These are phyloP conservation scores for Pseudonectria foliicola DNA, from an alignment of 2,329 filamentous ascomycete genomes.

Conservation along the genomic window DNA sequence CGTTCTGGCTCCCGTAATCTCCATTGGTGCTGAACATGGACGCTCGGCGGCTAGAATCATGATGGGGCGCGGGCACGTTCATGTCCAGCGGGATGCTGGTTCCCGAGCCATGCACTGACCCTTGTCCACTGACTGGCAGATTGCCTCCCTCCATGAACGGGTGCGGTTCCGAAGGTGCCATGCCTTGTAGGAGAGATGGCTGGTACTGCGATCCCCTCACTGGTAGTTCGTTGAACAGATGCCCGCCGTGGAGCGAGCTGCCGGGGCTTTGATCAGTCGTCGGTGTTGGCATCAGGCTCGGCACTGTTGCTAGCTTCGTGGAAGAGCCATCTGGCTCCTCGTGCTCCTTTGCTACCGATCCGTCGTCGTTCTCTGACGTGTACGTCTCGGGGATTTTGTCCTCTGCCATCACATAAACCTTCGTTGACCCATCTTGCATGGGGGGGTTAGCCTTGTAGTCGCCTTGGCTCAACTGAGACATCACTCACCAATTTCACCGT, in stretches of 20 bases:
- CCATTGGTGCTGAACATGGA: conserved; percentile 31
- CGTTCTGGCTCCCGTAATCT: conserved; percentile 37
- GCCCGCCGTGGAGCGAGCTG: conserved; percentile 23
- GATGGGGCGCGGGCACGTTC: conserved; percentile 31
- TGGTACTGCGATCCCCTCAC: conserved; percentile 35
- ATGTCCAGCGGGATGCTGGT: conserved; percentile 38
- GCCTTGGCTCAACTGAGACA: too few species aligned
- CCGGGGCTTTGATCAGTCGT: conserved; percentile 31
- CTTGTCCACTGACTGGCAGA: conserved; percentile 28
- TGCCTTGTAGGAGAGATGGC: conserved; percentile 35
- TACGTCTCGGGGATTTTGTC: conserved; percentile 44
- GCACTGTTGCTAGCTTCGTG: conserved; percentile 25
- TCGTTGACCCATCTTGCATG: conserved; percentile 37
- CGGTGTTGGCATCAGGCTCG: conserved; percentile 28
- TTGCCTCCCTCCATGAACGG: conserved; percentile 32
- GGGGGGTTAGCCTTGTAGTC: conserved; percentile 10
- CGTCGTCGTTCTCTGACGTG: conserved; percentile 40
- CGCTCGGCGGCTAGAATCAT: conserved; percentile 39
- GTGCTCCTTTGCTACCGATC: conserved; percentile 35
- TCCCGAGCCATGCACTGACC: conserved; percentile 27
- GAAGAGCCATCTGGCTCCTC: conserved; percentile 34
- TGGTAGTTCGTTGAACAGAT: conserved; percentile 38
- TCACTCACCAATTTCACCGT: conserved; percentile 49
- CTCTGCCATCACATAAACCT: conserved; percentile 45
- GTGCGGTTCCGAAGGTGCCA: conserved; percentile 32